A percentile compares a stretch with the other conserved stretches of the same genome.
phyloP scores from a whole-genome alignment of 1,284 basidiomycete genomes.

The Moesziomyces antarcticus region DNA sequence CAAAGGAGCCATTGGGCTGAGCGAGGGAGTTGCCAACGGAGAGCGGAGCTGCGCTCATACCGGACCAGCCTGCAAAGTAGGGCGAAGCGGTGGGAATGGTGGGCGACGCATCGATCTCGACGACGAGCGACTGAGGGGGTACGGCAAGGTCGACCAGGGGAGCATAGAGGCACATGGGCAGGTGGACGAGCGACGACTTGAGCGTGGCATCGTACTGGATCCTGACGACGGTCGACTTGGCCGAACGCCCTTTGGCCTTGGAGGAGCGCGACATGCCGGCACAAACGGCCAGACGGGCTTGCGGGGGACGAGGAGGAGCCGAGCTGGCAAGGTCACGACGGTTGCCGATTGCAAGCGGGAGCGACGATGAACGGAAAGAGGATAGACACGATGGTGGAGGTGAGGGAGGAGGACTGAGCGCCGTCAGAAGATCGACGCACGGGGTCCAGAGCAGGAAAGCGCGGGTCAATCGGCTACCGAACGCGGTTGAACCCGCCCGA shows the following conservation, averaged over 20 bases:
- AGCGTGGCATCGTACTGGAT: conserved; percentile 56
- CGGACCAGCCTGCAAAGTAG: conserved; percentile 65
- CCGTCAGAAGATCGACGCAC: background rate
- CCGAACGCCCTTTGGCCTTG: conserved; percentile 36
- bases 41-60: conserved; percentile 57
- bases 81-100: conserved; percentile 7
- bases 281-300: background rate
- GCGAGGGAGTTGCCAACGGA: conserved; percentile 27
- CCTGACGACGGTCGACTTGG: conserved; percentile 44
- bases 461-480: too few relatives aligned
- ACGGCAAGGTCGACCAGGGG: conserved; percentile 63
- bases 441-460: background rate
- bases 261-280: conserved; percentile 35
- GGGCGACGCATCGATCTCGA: conserved; percentile 53
- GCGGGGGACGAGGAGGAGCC: too few relatives aligned
- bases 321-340: background rate
- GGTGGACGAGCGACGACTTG: conserved; percentile 63
- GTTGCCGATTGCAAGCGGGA: too few relatives aligned
- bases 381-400: too few relatives aligned
- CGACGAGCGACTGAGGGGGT: conserved; percentile 63
- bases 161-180: conserved; percentile 62
- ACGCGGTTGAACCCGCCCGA: too few relatives aligned
- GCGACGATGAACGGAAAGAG: too few relatives aligned
- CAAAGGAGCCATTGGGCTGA: conserved; percentile 6
- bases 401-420: background rate